phyloP scores from a whole-genome alignment of 2,329 filamentous ascomycete genomes.

The Thielaviopsis populi region DNA sequence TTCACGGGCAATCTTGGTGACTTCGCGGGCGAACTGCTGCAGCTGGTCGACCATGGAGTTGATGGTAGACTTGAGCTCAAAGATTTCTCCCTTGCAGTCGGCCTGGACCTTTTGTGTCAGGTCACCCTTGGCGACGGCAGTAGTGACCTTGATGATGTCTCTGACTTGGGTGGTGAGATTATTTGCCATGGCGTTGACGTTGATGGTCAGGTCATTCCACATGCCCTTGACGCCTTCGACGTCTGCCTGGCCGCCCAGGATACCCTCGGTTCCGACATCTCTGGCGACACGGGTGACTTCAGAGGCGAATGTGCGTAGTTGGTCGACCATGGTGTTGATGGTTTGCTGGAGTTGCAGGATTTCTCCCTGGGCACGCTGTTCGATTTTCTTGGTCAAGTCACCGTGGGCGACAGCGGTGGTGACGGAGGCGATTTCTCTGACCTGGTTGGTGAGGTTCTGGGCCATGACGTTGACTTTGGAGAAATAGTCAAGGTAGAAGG shows the following conservation, averaged over 20 bases:
- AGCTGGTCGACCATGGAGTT: constrained; percentile 99
- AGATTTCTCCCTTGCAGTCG: constrained; percentile 80
- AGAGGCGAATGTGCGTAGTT: constrained; percentile 67
- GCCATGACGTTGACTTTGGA: constrained; percentile 76
- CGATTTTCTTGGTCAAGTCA: constrained; percentile 72
- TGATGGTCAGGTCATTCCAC: constrained; percentile 78
- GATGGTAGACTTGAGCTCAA: constrained; percentile 91
- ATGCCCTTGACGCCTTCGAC: constrained; percentile 75
- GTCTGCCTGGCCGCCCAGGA: constrained; percentile 66
- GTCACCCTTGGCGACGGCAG: constrained; percentile 65
- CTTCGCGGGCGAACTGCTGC: constrained; percentile 90
- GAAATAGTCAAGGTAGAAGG: no score
- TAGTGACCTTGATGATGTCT: constrained; percentile 78
- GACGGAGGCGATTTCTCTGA: constrained; percentile 72
- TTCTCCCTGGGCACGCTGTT: constrained; percentile 64
- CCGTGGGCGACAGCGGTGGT: constrained; percentile 72
- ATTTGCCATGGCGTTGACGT: constrained; percentile 78
- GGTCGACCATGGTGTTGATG: constrained; percentile 82
- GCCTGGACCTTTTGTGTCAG: constrained; percentile 94
- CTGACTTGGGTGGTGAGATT: constrained; percentile 79
- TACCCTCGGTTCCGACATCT: constrained; percentile 74
- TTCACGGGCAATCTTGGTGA: constrained; percentile 89
- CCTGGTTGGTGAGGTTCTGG: constrained; percentile 68
- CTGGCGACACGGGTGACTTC: constrained; percentile 71
- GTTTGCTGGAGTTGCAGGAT: constrained; percentile 73